Evolutionary conservation across 2,329 filamentous ascomycete genomes (phyloP), one percentile per base, ranked within the genome.

Genomic region (Trichoderma brevicompactum): DNA sequence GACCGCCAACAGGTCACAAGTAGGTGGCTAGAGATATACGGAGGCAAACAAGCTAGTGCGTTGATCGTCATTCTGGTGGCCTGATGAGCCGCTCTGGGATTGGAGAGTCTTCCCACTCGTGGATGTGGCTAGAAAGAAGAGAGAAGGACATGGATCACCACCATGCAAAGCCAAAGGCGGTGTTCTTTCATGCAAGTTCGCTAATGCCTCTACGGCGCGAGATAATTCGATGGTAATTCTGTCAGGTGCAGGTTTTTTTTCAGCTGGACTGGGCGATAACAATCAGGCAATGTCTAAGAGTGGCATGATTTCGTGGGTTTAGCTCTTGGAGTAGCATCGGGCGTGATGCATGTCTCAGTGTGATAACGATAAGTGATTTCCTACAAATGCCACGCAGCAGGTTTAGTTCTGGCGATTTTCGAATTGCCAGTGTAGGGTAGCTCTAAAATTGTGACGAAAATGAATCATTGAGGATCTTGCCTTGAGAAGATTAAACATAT

Each of bases 291-390:
- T 63, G 60, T 63, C 49, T 54, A 7, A 63, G 60, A 54, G 48
- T 63, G 60, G 60, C n/a, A 12, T 54, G 60, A 63, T 63, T 28
- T 19, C 7, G 9, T 23, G 7, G 13, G 7, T n/a, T 28, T 44
- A 10, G 19, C 5, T 19, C 10, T 52, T 23, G 12, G 49, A 23
- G 8, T 60, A 17, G 56, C 17, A 38, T 38, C 49, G 49, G 34
- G 49, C 32, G 40, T 13, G 13, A 63, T 54, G 60, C 60, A 63
- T 63, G 49, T 63, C 49, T 63, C 49, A 46, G 48, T 54, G n/a
- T 43, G 34, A 17, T 50, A 41, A 13, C 46, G 58, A 62, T 44
- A 41, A 40, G 36, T 17, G 15, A 19, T 41, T 15, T 34, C 9
- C 15, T 28, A 12, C 10, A 10, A 38, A 38, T 38, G 36, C 36